Percentiles rank a stretch among this genome's conserved stretches.
These are phyloP conservation scores for Phialophora chinensis DNA, from an alignment of 2,329 filamentous ascomycete species.

Conservation along the genomic window DNA sequence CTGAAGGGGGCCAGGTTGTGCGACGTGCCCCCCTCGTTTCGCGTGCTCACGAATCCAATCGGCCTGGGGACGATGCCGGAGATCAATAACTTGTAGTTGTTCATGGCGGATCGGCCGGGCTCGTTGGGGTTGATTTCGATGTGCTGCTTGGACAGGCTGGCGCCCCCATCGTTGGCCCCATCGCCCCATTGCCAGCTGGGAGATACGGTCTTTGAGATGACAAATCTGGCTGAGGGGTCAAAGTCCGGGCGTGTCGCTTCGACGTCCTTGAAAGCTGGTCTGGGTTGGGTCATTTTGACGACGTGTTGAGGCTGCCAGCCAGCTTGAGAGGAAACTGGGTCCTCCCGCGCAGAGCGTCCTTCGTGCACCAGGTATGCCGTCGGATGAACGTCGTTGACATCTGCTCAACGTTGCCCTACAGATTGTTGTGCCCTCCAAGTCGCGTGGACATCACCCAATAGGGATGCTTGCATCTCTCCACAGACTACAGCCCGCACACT, in stretches of 20 bases:
- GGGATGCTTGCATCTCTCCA: no score
- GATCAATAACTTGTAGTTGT: slow-evolving; percentile 94
- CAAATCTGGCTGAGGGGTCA: background rate
- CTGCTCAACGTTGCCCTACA: no score
- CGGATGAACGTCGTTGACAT: no score
- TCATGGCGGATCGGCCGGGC: slow-evolving; percentile 66
- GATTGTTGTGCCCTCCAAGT: no score
- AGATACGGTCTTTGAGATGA: background rate
- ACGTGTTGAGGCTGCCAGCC: background rate
- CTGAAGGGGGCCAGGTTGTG: slow-evolving; percentile 88
- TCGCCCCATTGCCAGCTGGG: slow-evolving; percentile 7
- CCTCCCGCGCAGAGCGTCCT: no score
- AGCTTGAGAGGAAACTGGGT: background rate
- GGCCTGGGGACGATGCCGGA: slow-evolving; percentile 81
- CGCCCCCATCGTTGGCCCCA: background rate
- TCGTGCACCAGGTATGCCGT: no score
- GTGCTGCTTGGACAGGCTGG: slow-evolving; percentile 13
- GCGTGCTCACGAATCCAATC: slow-evolving; percentile 68
- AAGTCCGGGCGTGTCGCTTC: slow-evolving; percentile 3
- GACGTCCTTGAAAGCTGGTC: slow-evolving; percentile 5
- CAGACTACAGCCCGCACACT: no score
- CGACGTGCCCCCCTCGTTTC: slow-evolving; percentile 63
- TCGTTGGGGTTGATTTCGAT: slow-evolving; percentile 67
- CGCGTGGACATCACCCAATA: no score
- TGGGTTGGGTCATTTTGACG: background rate